Evolutionary conservation across 1,139 yeast genomes (phyloP).

Genomic region (Insectozyma bohioensis): DNA sequence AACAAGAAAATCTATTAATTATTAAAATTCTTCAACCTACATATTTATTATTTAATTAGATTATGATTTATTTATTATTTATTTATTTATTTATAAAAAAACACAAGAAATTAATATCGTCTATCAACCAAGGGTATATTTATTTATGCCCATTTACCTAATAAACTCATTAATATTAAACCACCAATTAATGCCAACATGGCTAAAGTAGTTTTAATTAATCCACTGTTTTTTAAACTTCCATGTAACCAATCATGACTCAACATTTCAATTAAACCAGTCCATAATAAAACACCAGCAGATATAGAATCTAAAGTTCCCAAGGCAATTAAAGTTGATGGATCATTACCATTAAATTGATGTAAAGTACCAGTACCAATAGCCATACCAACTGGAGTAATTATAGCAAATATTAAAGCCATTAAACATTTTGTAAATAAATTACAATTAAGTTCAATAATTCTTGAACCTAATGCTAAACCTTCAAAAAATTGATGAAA

Average conservation of each 20-base stretch:
- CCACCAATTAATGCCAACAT: conserved; percentile 28
- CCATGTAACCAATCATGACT: conserved; percentile 36
- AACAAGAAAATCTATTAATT: no score
- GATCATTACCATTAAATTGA: conserved; percentile 30
- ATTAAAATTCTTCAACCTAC: no score
- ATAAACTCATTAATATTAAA: conserved; percentile 35
- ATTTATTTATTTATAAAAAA: no score
- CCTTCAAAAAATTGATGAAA: conserved; percentile 47
- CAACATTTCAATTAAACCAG: conserved; percentile 35
- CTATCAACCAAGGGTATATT: no score
- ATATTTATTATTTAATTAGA: no score
- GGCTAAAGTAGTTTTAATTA: conserved; percentile 20
- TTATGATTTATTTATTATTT: no score
- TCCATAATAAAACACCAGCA: conserved; percentile 36
- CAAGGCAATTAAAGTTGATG: conserved; percentile 28
- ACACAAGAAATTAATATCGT: no score
- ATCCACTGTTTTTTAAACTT: conserved; percentile 20
- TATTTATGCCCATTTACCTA: conserved; percentile 42
- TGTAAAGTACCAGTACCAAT: conserved; percentile 35
- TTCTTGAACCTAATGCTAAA: conserved; percentile 39
- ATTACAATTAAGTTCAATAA: conserved; percentile 38
- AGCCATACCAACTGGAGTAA: conserved; percentile 40
- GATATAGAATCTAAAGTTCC: conserved; percentile 36
- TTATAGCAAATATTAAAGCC: conserved; percentile 29
- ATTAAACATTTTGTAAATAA: conserved; percentile 23